Conservation (phyloP, 2,329 filamentous ascomycete species). For the Paraphaeosphaeria minitans region DNA sequence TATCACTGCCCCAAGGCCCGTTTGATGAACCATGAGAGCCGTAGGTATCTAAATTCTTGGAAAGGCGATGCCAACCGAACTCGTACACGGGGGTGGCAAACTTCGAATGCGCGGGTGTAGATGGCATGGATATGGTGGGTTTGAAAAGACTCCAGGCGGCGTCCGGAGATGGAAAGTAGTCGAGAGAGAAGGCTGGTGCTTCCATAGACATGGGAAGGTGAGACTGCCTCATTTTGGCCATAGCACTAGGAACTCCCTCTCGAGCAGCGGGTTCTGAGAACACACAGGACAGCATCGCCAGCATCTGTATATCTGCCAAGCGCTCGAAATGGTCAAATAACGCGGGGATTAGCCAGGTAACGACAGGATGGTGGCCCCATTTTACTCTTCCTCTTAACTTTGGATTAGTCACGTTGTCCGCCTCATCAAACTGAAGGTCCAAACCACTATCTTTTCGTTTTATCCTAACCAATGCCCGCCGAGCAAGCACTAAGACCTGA, state of each 20-base stretch:
- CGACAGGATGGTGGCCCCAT: constrained; percentile 64
- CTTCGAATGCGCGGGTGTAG: constrained; percentile 39
- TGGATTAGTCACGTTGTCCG: constrained; percentile 46
- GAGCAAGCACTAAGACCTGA: constrained; percentile 72
- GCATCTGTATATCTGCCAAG: constrained; percentile 67
- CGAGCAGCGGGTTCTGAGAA: constrained; percentile 56
- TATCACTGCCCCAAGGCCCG: constrained; percentile 54
- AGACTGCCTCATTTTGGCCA: constrained; percentile 43
- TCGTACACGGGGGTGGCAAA: constrained; percentile 38
- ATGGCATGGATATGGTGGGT: constrained; percentile 42
- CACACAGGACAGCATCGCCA: constrained; percentile 68
- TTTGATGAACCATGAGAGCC: constrained; percentile 58
- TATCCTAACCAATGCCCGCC: constrained; percentile 60
- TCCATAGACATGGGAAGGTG: constrained; percentile 50
- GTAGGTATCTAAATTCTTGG: constrained; percentile 46
- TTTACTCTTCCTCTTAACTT: constrained; percentile 53
- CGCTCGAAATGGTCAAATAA: constrained; percentile 65
- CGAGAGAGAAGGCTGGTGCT: constrained; percentile 53
- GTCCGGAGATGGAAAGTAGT: constrained; percentile 53
- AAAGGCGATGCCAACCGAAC: constrained; percentile 38
- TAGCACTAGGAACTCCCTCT: constrained; percentile 47
- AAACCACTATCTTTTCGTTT: constrained; percentile 57
- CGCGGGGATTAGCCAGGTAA: constrained; percentile 61
- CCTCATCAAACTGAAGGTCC: constrained; percentile 54
- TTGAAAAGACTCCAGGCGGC: constrained; percentile 51